Conservation (phyloP, 176 grass and related monocot genomes). For the Typha latifolia region DNA sequence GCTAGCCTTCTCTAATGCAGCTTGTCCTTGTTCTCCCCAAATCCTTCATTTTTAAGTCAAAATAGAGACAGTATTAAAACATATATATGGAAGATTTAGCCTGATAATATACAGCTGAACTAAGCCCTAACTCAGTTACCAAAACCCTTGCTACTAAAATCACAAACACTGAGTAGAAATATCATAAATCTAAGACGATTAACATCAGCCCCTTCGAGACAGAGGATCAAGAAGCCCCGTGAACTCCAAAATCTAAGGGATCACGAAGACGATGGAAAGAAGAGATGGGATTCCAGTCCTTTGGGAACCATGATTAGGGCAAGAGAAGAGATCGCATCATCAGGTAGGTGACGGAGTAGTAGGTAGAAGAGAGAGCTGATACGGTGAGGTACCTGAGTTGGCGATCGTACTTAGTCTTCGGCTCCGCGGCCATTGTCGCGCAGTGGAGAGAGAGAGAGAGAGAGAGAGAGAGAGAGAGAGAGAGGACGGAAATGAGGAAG, state of each 20-base stretch:
- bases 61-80: slow-evolving; percentile 4
- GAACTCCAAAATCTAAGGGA: too few species aligned
- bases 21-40: slow-evolving; percentile 88
- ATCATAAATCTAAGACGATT: too few species aligned
- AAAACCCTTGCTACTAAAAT: too few species aligned
- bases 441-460: background rate
- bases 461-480: background rate
- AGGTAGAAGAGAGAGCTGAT: background rate
- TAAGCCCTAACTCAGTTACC: background rate
- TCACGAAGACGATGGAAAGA: too few species aligned
- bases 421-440: slow-evolving; percentile 51
- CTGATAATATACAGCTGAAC: too few species aligned
- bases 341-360: background rate
- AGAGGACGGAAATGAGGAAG: too few species aligned
- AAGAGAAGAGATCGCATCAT: background rate
- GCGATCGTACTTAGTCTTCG: slow-evolving; percentile 74
- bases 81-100: background rate
- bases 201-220: too few species aligned
- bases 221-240: too few species aligned
- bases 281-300: background rate
- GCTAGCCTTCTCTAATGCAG: slow-evolving; percentile 71
- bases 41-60: slow-evolving; percentile 26
- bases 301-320: background rate
- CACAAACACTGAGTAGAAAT: too few species aligned
- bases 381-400: slow-evolving; percentile 47